phyloP scores from a whole-genome alignment of 768 basidiomycete species.

The Lyophyllum shimeji region DNA sequence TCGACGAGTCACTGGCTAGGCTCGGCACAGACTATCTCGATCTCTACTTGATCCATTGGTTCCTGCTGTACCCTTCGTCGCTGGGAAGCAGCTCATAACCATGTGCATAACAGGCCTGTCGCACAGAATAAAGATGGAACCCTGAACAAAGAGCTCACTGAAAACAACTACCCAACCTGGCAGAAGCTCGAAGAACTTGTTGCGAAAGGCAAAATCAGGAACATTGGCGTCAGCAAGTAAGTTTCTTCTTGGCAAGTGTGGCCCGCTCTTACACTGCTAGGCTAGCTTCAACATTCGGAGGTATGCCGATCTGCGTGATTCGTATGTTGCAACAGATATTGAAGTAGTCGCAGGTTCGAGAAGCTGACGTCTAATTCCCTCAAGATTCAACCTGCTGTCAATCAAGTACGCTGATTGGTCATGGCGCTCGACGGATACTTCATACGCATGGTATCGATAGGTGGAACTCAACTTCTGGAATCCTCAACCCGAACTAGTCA shows the following conservation, averaged over 20 bases:
- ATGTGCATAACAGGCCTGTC: slow-evolving; percentile 52
- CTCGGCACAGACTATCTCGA: slow-evolving; percentile 42
- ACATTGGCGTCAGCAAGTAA: slow-evolving; percentile 85
- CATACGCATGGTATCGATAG: slow-evolving; percentile 8
- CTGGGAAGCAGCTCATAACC: not conserved
- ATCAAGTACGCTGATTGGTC: slow-evolving; percentile 44
- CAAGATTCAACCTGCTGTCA: slow-evolving; percentile 64
- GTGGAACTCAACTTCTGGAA: slow-evolving; percentile 78
- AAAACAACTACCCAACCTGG: slow-evolving; percentile 78
- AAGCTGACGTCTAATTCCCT: slow-evolving; percentile 63
- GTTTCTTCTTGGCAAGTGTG: slow-evolving; percentile 10
- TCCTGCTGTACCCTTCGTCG: slow-evolving; percentile 11
- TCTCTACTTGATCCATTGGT: slow-evolving; percentile 83
- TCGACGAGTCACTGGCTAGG: slow-evolving; percentile 46
- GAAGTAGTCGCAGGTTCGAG: slow-evolving; percentile 39
- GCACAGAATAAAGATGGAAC: slow-evolving; percentile 57
- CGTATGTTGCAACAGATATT: slow-evolving; percentile 13
- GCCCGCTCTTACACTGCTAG: not conserved
- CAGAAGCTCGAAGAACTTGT: slow-evolving; percentile 77
- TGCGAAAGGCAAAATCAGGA: slow-evolving; percentile 70
- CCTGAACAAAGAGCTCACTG: slow-evolving; percentile 50
- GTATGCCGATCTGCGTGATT: slow-evolving; percentile 22
- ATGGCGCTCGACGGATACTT: not conserved
- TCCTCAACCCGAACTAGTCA: slow-evolving; percentile 74
- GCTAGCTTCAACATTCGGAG: slow-evolving; percentile 61